Base-by-base conservation (phyloP, 257 asterid genomes). In the Penstemon davidsonii region DNA sequence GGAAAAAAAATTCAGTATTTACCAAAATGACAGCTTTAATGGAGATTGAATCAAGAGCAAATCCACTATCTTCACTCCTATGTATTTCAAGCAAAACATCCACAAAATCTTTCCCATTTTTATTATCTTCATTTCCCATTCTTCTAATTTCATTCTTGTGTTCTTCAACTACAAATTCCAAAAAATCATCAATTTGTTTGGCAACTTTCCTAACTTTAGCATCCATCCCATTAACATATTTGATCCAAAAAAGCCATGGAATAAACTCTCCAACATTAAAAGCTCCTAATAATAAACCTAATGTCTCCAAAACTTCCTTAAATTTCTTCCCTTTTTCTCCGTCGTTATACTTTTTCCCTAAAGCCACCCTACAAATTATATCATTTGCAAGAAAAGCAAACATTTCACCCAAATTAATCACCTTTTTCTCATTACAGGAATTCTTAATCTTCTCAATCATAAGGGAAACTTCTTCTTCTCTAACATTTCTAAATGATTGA, bases 1-100 rank as follows among this genome's bases (percentile, higher is more conserved):
- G 7, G 0, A 7, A 54, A 44, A 46, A 40, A 36, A 33, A 5
- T 3, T 9, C 9, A 13, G n/a, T 53, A 13, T 74, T 73, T 70
- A 83, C 88, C 88, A 83, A 73, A 62, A 83, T 70, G 55, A 83
- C 62, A 78, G 86, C 88, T 78, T 83, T 80, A 44, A 80, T 55
- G 54, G 86, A 78, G 60, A 60, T 50, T 18, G 39, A 65, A 65
- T 78, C 84, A 61, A 83, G 77, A 75, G 38, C 76, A 64, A 76
- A 73, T 3, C 80, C 85, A 70, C 39, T 55, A 9, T 59, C 73
- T 10, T 19, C 66, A 60, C 76, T 69, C 79, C 67, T 71, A 52
- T 78, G 83, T 58, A 83, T 67, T 10, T 78, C 82, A 70, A 83
- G 85, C 85, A 83, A 78, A 62, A 83, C 80, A 80, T 80, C 82